phyloP scores from a whole-genome alignment of 331 rosid species.

The Phaseolus coccineus region DNA sequence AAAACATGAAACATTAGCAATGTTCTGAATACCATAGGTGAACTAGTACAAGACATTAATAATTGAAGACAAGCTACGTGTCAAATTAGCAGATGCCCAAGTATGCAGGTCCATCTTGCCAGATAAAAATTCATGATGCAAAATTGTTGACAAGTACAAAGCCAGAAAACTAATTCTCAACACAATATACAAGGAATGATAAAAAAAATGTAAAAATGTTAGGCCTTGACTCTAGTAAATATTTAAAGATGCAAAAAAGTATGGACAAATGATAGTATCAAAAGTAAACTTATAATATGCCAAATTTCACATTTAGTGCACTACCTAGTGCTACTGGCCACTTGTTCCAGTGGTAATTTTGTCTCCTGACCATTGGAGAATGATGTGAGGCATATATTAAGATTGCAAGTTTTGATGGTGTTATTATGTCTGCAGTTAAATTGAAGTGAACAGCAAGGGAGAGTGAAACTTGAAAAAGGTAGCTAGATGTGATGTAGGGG shows the following conservation, averaged over 20 bases:
- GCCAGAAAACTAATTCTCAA: neutral
- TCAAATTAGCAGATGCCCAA: neutral
- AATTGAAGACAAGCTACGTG: constrained; percentile 14
- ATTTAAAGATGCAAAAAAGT: neutral
- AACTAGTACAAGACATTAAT: neutral
- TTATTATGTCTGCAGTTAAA: constrained; percentile 10
- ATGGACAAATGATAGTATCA: neutral
- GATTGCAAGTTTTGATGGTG: constrained; percentile 8
- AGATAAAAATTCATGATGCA: neutral
- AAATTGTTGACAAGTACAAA: neutral
- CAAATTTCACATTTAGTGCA: constrained; percentile 2
- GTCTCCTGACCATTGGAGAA: neutral
- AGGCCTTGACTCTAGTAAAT: neutral
- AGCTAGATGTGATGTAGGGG: constrained; percentile 24
- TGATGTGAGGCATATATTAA: neutral
- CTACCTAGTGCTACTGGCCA: constrained; percentile 11
- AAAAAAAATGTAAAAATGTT: neutral
- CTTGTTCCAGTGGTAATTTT: constrained; percentile 4
- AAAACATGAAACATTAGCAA: constrained; percentile 1
- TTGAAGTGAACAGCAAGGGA: constrained; percentile 11
- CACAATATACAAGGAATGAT: neutral
- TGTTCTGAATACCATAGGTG: neutral
- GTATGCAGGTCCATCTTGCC: neutral
- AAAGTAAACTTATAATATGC: constrained; percentile 7
- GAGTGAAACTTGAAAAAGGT: constrained; percentile 20